Conservation (phyloP, 345 rosid genomes). For the Salix koriyanagi region DNA sequence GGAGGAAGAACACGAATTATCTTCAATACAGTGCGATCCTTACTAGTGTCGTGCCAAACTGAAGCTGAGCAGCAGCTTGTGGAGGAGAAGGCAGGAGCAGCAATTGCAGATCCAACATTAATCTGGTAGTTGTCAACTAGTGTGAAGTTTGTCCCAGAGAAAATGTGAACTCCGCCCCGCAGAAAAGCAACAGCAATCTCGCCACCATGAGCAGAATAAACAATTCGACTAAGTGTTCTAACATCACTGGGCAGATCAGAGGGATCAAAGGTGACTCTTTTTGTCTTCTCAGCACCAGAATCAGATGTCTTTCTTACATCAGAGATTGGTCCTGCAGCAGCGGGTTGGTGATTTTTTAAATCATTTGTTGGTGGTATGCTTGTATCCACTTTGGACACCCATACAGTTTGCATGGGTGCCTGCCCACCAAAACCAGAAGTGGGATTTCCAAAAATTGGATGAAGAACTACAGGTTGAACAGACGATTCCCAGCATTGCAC, state of each 20-base stretch:
- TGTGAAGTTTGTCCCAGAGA: conserved; percentile 89
- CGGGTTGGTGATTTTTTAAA: conserved; percentile 57
- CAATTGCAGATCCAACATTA: conserved; percentile 91
- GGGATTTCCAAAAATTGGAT: conserved; percentile 94
- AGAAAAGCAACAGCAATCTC: conserved; percentile 96
- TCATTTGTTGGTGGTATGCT: conserved; percentile 90
- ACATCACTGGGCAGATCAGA: conserved; percentile 96
- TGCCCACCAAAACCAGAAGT: conserved; percentile 90
- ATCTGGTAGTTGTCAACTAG: conserved; percentile 94
- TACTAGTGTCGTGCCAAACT: conserved; percentile 85
- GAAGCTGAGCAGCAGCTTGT: conserved; percentile 99
- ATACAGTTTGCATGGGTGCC: conserved; percentile 93
- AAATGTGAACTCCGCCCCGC: conserved; percentile 93
- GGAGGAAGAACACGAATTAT: conserved; percentile 97
- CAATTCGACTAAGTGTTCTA: conserved; percentile 86
- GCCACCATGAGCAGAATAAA: conserved; percentile 98
- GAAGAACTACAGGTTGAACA: conserved; percentile 94
- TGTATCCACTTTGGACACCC: conserved; percentile 92
- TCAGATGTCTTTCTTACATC: conserved; percentile 53
- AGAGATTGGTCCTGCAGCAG: conserved; percentile 46
- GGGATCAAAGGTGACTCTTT: conserved; percentile 85
- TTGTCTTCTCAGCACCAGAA: conserved; percentile 51
- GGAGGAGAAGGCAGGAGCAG: conserved; percentile 97
- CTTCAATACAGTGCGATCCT: conserved; percentile 83
- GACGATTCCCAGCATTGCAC: conserved; percentile 99